Conservation (phyloP, 352 stramenopile genomes). For the Paralagenidium karlingii region DNA sequence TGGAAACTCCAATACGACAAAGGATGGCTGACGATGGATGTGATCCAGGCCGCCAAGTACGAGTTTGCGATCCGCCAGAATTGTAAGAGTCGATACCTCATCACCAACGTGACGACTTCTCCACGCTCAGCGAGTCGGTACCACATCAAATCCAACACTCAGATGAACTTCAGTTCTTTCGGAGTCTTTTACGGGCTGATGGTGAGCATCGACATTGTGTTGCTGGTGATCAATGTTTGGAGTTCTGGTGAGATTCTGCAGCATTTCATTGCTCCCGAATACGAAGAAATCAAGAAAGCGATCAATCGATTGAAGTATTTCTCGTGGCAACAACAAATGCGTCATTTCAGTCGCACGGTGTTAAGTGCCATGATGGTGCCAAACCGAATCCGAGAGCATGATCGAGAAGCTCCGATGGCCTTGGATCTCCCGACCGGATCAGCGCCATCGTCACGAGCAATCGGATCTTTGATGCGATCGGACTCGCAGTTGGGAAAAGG, state of each 20-base stretch:
- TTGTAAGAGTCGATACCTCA: conserved; percentile 4
- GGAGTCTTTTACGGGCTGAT: conserved; percentile 8
- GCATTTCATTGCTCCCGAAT: conserved; percentile 9
- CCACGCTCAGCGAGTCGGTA: neutral
- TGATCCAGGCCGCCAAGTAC: conserved; percentile 3
- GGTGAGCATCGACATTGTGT: conserved; percentile 7
- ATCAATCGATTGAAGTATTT: too few species aligned
- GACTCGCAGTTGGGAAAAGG: conserved; percentile 1
- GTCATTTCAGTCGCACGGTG: conserved; percentile 7
- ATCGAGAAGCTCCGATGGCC: neutral
- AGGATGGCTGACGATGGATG: conserved; percentile 8
- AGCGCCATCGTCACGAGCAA: neutral
- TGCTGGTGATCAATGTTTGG: conserved; percentile 8
- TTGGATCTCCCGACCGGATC: neutral
- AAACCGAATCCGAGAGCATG: neutral
- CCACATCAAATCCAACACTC: conserved; percentile 4
- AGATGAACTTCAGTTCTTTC: conserved; percentile 8
- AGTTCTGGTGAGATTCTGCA: conserved; percentile 7
- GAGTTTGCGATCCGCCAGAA: conserved; percentile 9
- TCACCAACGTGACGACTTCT: conserved; percentile 1
- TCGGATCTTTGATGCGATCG: conserved; percentile 8
- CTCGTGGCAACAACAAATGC: too few species aligned
- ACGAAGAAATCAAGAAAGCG: conserved; percentile 4
- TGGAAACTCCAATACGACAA: conserved; percentile 1
- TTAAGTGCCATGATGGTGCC: neutral